phyloP scores from a whole-genome alignment of 768 basidiomycete genomes.

The Macrolepiota albuminosa region DNA sequence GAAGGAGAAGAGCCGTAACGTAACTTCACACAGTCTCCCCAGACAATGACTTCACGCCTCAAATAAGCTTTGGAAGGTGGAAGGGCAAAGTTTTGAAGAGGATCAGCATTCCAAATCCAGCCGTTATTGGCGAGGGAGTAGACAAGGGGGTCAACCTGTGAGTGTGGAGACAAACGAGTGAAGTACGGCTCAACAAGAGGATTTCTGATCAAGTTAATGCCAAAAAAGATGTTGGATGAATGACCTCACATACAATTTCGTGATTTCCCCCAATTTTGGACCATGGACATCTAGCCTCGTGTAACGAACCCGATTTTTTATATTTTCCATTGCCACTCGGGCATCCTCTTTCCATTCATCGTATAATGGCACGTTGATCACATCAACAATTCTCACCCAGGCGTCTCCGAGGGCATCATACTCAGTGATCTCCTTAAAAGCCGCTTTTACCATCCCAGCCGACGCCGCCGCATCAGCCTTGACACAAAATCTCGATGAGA shows the following conservation, averaged over 20 bases:
- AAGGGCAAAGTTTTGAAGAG: slow-evolving; percentile 90
- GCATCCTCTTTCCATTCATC: slow-evolving; percentile 82
- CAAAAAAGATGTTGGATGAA: background rate
- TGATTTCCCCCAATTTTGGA: slow-evolving; percentile 79
- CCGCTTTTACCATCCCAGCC: slow-evolving; percentile 72
- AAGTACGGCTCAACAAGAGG: slow-evolving; percentile 93
- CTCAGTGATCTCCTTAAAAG: slow-evolving; percentile 45
- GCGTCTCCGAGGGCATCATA: slow-evolving; percentile 54
- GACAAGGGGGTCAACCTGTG: slow-evolving; percentile 40
- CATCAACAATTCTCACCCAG: slow-evolving; percentile 79
- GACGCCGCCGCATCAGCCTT: slow-evolving; percentile 58
- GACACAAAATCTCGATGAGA: slow-evolving; percentile 65
- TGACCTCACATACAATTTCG: slow-evolving; percentile 47
- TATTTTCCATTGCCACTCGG: slow-evolving; percentile 64
- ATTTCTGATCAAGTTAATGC: slow-evolving; percentile 37
- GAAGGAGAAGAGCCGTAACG: slow-evolving; percentile 81
- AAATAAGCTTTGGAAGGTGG: slow-evolving; percentile 92
- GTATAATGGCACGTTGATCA: slow-evolving; percentile 87
- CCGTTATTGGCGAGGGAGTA: slow-evolving; percentile 96
- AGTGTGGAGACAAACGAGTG: slow-evolving; percentile 60
- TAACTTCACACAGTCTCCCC: slow-evolving; percentile 98
- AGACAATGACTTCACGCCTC: slow-evolving; percentile 93
- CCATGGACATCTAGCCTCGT: slow-evolving; percentile 79
- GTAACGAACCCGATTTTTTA: slow-evolving; percentile 76
- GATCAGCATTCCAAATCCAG: slow-evolving; percentile 98